Evolutionary conservation across 2,329 filamentous ascomycete genomes (phyloP), one percentile per base, ranked within the genome.

Genomic region (Pseudogymnoascus sp.): DNA sequence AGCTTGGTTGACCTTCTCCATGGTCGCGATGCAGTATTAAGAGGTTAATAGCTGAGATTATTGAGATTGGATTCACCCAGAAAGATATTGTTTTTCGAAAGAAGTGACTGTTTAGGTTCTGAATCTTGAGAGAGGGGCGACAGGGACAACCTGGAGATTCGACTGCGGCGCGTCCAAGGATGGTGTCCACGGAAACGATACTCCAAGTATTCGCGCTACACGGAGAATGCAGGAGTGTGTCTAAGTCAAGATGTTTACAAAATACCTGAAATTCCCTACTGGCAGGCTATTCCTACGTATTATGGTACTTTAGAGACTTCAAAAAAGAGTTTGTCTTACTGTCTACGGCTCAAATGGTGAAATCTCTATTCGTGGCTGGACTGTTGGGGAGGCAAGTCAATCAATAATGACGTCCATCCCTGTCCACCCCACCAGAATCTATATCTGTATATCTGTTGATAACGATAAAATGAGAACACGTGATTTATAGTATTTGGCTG

Each of bases 1-100:
- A 14, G 69, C 65, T 61, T 71, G 64, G 64, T 70, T 70, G 26
- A 66, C 66, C 31, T 33, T 65, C 59, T 67, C 70, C 72, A 74
- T 74, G 35, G 62, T 72, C 62, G 6, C 33, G 33, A 42, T 56
- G 50, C 11, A 21, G 29, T 56, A 56, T 33, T 47, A 5, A n/a
- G 47, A 56, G 5, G 29, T 33, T 56, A 16, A 33, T 33, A 19
- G 13, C 5, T 13, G 16, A 56, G 29, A 33, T 33, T 33, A 33
- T 56, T 21, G n/a, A 19, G 50, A 33, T 33, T 33, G n/a, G 33
- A 56, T 56, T 8, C 29, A 33, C n/a, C 16, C 1, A 13, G 6
- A 33, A 56, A 19, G 29, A 33, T 10, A 33, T 56, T 56, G n/a
- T 5, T 29, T 53, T 53, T 56, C 10, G 13, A 56, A 26, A 7